Evolutionary conservation across 2,329 filamentous ascomycete species (phyloP), one percentile per base, ranked within the genome.

Genomic region (Cryphonectria radicalis): DNA sequence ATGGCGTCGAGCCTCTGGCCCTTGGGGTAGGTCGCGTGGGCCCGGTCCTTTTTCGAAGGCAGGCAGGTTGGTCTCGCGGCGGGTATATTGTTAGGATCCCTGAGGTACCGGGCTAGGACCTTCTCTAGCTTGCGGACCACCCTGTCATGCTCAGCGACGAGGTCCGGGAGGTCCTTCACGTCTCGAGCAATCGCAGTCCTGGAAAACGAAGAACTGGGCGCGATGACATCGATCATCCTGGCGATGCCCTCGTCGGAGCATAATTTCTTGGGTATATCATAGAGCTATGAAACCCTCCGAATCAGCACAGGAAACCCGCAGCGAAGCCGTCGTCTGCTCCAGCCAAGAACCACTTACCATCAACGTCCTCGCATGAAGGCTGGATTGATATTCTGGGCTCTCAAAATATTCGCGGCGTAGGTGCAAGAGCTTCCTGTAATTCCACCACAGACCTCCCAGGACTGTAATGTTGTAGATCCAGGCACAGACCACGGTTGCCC

Each of bases 1-100:
- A 99, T 98, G 25, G 96, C 94, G 78, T 99, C 96, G 5, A 98
- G 88, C 79, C 94, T 95, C 74, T 93, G 89, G 19, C 89, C 89
- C 46, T 87, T 88, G 35, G 91, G 86, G 75, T 90, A 91, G 1
- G 88, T 89, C 63, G 80, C 82, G 75, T 89, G 91, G 0, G 89
- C 87, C 70, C 89, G 90, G 76, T 98, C 93, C 74, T 92, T 92
- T 79, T 94, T 95, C 17, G 92, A 92, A 0, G 93, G 93, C 62
- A 88, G 90, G 84, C 95, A 97, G 65, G 88, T 87, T 0, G 96
- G 96, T 46, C 96, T 89, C 28, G 88, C 89, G 0, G 92, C 76
- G 0, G 96, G 96, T 0, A 98, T 85, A 73, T 91, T 89, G 73
- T 92, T 87, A 0, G 96, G 96, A 72, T 97, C 92, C 80, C 92